Percentiles rank a stretch among this genome's conserved stretches.
Evolutionary conservation across 2,329 filamentous ascomycete genomes (phyloP).

Genomic region (Fusarium verticillioides): DNA sequence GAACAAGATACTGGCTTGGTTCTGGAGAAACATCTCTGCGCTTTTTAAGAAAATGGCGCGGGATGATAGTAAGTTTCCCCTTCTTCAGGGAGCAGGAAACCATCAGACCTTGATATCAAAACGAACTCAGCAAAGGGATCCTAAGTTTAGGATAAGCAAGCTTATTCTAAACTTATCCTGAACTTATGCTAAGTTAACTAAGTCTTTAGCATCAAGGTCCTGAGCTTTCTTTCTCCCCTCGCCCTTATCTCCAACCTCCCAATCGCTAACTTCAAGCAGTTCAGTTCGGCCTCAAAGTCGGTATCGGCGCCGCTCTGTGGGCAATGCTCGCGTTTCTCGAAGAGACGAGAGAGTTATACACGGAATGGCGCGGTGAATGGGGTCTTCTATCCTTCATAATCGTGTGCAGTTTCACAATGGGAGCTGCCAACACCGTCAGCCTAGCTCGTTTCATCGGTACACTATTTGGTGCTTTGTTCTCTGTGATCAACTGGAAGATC

Average conservation of each 20-base stretch:
- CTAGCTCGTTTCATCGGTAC: conserved; percentile 88
- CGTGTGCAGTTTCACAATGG: conserved; percentile 98
- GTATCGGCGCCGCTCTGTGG: conserved; percentile 87
- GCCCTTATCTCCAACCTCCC: not conserved
- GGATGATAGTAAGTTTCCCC: conserved; percentile 51
- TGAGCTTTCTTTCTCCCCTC: not conserved
- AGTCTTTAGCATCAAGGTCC: not conserved
- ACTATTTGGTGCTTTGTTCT: conserved; percentile 79
- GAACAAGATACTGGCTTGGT: conserved; percentile 38
- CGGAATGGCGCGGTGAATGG: conserved; percentile 95
- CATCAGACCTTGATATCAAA: not conserved
- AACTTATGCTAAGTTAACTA: not conserved
- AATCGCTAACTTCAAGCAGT: conserved; percentile 51
- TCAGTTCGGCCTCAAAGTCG: conserved; percentile 89
- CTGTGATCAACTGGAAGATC: conserved; percentile 81
- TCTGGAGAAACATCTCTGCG: conserved; percentile 44
- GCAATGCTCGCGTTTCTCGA: conserved; percentile 88
- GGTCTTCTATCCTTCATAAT: conserved; percentile 97
- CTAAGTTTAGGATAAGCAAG: not conserved
- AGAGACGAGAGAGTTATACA: conserved; percentile 80
- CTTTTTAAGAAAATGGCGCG: conserved; percentile 58
- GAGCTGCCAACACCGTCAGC: conserved; percentile 94
- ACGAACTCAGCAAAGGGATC: not conserved
- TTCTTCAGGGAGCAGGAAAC: not conserved
- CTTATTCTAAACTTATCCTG: no score